A percentile compares a stretch with the other conserved stretches of the same genome.
phyloP scores from a whole-genome alignment of 257 asterid species.

The Euphrasia confusa region DNA sequence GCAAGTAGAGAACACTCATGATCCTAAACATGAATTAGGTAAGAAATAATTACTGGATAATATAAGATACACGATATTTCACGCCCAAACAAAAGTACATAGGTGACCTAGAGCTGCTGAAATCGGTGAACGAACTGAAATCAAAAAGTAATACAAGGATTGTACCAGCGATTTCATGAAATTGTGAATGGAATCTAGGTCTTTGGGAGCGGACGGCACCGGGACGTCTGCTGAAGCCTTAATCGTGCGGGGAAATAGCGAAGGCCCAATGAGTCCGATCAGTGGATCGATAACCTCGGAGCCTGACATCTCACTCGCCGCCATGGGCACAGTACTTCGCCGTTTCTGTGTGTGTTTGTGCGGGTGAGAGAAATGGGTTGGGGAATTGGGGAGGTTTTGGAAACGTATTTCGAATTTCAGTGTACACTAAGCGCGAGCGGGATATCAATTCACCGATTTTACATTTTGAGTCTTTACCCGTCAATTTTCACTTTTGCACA shows the following conservation, averaged over 20 bases:
- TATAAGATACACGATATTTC: not conserved
- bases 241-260: conserved; percentile 49
- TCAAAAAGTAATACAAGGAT: not conserved
- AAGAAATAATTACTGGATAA: not conserved
- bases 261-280: conserved; percentile 38
- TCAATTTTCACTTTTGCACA: too few relatives aligned
- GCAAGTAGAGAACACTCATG: not conserved
- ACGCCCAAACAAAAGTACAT: not conserved
- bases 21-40: not conserved
- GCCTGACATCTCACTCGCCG: conserved; percentile 31
- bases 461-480: too few relatives aligned
- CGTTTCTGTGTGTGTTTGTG: conserved; percentile 19
- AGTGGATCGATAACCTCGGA: conserved; percentile 50
- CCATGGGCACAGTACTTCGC: conserved; percentile 31
- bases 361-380: conserved; percentile 2
- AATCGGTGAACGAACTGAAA: not conserved
- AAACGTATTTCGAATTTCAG: conserved; percentile 26
- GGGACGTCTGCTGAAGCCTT: conserved; percentile 38
- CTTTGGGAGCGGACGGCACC: conserved; percentile 29
- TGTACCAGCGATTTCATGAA: conserved; percentile 59
- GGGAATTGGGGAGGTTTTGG: not conserved
- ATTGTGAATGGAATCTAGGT: conserved; percentile 51
- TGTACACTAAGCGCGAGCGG: conserved; percentile 25
- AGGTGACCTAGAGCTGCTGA: conserved; percentile 8
- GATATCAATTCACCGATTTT: conserved; percentile 18